Evolutionary conservation across 805 yeast species (phyloP), one percentile per base, ranked within the genome.

Genomic region (Kuraishia hungarica): DNA sequence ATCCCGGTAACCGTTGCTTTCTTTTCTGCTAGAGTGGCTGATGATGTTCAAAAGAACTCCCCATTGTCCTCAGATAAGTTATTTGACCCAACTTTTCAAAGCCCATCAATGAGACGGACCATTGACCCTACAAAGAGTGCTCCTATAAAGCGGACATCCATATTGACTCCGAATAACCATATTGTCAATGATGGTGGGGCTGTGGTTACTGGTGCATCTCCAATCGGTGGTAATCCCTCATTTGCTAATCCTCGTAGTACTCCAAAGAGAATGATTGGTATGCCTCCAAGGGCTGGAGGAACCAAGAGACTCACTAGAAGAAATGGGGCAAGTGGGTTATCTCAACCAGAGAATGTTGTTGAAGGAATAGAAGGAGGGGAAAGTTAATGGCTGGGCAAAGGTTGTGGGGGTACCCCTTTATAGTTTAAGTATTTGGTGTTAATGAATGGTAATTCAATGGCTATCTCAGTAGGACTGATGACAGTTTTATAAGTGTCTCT

Each of bases 51-150:
- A 58, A 72, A 73, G 24, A 76, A 76, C 54, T 67, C 74, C 0
- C 62, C 71, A 2, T 64, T 74, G 13, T 63, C 74, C 2, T 67
- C 68, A 2, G 73, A 72, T 1, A 68, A 74, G 53, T 66, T 77
- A n/a, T 82, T 76, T 60, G 77, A 84, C 51, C 82, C 87, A 0
- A 80, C 77, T 53, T 81, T 76, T 58, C 80, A 82, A 63, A 80
- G 78, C 54, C 81, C 79, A 49, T 81, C 81, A 5, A 79, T 77
- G 15, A 78, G 75, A 59, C 79, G 82, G 54, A 83, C 86, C 0
- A 72, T 86, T 15, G 91, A 87, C 65, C 93, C 86, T 51, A 75
- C 78, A 1, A 83, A 79, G 56, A 86, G 92, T 0, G 79, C 82
- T 2, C 91, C 87, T 2, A 72, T 87, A 2, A 80, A 79, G 56